A percentile compares a stretch with the other conserved stretches of the same genome.
Conservation (phyloP, 179 eudicot genomes). For the Gypsophila paniculata region DNA sequence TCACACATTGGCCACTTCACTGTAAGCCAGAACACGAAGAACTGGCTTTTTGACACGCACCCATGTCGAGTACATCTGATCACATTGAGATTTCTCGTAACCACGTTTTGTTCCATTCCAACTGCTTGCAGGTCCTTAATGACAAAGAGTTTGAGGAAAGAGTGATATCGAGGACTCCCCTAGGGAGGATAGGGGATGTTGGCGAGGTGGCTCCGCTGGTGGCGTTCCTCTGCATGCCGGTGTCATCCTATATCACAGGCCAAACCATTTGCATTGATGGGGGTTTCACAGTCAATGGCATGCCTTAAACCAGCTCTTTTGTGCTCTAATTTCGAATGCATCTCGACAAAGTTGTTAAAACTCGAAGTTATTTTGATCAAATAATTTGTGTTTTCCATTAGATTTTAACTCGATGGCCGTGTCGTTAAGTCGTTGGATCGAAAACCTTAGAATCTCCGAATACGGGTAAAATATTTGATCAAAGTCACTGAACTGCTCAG, state of each 20-base stretch:
- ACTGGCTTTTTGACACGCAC: no score
- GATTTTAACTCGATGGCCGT: no score
- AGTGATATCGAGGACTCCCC: conserved; percentile 15
- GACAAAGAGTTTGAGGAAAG: neutral
- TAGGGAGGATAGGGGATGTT: no score
- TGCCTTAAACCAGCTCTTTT: neutral
- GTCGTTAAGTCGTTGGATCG: no score
- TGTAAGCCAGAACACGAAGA: neutral
- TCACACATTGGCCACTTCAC: no score
- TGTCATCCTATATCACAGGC: conserved; percentile 30
- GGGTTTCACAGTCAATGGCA: conserved; percentile 30
- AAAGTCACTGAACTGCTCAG: no score
- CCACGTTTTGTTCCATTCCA: neutral
- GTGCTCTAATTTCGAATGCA: no score
- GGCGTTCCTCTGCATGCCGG: conserved; percentile 29
- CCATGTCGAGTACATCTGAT: neutral
- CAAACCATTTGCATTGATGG: conserved; percentile 42
- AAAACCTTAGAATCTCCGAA: no score
- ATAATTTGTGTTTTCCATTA: no score
- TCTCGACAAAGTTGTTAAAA: no score
- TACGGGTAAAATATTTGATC: no score
- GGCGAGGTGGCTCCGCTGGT: conserved; percentile 22
- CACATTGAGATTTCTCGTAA: neutral
- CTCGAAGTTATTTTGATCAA: no score
- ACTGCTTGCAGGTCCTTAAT: neutral